Base-by-base conservation (phyloP, 768 basidiomycete species). In the Pholiota conissans region DNA sequence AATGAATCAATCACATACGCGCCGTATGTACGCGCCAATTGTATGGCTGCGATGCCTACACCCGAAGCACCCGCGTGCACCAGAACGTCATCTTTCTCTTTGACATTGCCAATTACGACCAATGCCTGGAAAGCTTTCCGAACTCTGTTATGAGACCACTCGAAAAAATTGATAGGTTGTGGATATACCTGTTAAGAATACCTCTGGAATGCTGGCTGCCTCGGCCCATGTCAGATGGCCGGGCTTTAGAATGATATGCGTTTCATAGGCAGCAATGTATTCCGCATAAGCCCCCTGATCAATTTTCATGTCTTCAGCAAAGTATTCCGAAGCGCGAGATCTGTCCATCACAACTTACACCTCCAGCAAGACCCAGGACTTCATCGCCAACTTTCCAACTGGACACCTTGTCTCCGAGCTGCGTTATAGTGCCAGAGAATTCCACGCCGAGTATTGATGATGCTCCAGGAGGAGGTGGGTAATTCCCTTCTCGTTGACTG, bases 61-160 rank as follows among this genome's bases (percentile, higher is more conserved):
- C 95, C 93, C 11, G 91, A 93, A 3, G 93, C 93, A 6, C 88
- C 95, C 18, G 94, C 93, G 67, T 98, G 96, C 11, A 98, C 79
- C 14, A 98, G 80, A 9, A 93, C 91, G 65, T 89, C 74, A 47
- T 93, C 87, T 32, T 85, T 84, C 60, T 79, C 67, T 67, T 87
- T 83, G 42, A 95, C 65, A 62, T 89, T 79, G 0, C 87, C 90
- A 59, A 87, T 83, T 32, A 88, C 68, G 47, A 91, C 78, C 16
- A 81, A 61, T 11, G 79, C 79, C 58, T 80, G 80, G 62, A 76
- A 81, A 29, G 80, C 81, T 39, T 39, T 22, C 28, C 20, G 39
- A 37, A 30, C 37, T 50, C 51, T 60, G 42, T 37, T 29, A 34
- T 40, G 34, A 49, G 51, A 27, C 20, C 27, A 34, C 26, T 34